These are phyloP conservation scores for Chlamydomonas reinhardtii DNA, from an alignment of 163 green algal genomes.

Conservation along the genomic window DNA sequence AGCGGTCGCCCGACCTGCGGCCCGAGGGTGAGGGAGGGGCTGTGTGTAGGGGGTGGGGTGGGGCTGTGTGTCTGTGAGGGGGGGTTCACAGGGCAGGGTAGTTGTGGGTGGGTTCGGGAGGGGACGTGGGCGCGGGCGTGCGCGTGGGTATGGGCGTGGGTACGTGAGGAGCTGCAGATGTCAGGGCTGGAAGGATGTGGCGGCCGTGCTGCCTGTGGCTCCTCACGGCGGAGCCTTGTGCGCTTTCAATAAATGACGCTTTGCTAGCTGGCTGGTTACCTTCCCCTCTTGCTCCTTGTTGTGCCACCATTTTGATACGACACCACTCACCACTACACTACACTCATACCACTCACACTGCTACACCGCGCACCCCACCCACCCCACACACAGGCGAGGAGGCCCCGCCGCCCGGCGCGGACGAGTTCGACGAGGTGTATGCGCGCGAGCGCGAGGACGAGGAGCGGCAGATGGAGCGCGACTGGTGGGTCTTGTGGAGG, in stretches of 20 bases:
- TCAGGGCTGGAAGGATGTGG: too few relatives aligned
- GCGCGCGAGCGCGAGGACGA: conserved; percentile 64
- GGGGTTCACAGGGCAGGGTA: neutral
- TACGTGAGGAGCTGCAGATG: too few relatives aligned
- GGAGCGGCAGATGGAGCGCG: conserved; percentile 66
- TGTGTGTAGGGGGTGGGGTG: neutral
- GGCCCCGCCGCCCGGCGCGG: neutral
- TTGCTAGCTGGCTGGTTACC: too few relatives aligned
- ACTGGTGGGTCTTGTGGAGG: conserved; percentile 66
- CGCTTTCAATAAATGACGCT: too few relatives aligned
- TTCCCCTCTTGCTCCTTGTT: too few relatives aligned
- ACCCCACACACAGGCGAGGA: neutral
- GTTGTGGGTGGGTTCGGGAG: neutral
- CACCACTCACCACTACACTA: too few relatives aligned
- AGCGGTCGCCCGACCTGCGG: conserved; percentile 75
- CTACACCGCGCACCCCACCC: neutral
- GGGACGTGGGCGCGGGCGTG: too few relatives aligned
- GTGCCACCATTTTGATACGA: too few relatives aligned
- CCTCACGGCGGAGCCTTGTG: too few relatives aligned
- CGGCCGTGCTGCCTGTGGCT: too few relatives aligned
- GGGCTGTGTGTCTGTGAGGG: neutral
- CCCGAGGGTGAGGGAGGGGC: conserved; percentile 34
- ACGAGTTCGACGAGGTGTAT: conserved; percentile 62
- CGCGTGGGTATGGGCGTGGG: too few relatives aligned
- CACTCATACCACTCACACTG: too few relatives aligned